phyloP scores from a whole-genome alignment of 1,139 yeast species.

The Saccharomyces pastorianus region DNA sequence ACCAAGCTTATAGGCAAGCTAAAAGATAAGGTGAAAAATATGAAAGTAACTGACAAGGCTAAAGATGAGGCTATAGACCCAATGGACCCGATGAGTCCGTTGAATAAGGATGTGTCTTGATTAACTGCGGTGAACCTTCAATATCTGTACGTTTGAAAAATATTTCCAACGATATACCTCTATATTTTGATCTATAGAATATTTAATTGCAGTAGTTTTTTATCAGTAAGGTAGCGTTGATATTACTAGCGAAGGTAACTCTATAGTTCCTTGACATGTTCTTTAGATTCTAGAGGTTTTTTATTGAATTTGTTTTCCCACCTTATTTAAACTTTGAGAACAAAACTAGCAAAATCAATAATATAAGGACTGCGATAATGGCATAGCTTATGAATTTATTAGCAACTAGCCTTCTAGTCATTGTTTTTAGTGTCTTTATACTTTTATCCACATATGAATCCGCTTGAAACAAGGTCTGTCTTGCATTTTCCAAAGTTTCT shows the following conservation, averaged over 20 bases:
- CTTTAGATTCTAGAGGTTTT: neutral
- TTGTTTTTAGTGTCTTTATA: slow-evolving; percentile 74
- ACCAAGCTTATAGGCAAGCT: slow-evolving; percentile 16
- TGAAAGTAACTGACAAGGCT: slow-evolving; percentile 8
- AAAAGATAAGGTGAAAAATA: slow-evolving; percentile 17
- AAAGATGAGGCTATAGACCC: neutral
- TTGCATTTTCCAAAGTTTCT: slow-evolving; percentile 79
- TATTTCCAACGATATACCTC: neutral
- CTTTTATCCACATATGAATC: slow-evolving; percentile 90
- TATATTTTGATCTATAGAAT: neutral
- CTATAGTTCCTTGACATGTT: neutral
- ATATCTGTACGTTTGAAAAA: neutral
- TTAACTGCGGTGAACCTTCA: neutral
- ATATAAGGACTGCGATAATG: slow-evolving; percentile 80
- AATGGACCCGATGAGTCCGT: neutral
- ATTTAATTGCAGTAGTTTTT: neutral
- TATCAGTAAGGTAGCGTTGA: neutral
- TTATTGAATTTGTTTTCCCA: neutral
- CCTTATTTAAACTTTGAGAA: slow-evolving; percentile 61
- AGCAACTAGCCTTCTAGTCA: slow-evolving; percentile 94
- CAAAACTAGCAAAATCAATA: slow-evolving; percentile 76
- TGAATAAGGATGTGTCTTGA: neutral
- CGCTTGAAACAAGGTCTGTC: slow-evolving; percentile 80
- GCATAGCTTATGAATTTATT: slow-evolving; percentile 89
- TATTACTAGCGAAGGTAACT: neutral